phyloP scores from a whole-genome alignment of 2,329 filamentous ascomycete species.

The Mariannaea elegans region DNA sequence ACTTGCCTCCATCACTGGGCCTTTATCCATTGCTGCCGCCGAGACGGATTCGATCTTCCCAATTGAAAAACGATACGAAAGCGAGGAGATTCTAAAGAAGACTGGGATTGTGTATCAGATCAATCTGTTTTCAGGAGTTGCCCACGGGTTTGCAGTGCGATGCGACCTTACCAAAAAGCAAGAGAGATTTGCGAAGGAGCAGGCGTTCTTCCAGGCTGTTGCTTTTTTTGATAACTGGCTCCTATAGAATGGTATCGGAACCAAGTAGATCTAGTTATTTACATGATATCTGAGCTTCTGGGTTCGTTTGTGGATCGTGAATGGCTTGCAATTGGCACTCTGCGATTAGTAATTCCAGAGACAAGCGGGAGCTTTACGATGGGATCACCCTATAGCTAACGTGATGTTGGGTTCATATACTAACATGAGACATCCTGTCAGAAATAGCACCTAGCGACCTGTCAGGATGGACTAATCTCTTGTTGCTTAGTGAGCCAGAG shows the following conservation, averaged over 20 bases:
- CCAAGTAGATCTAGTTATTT: too few relatives aligned
- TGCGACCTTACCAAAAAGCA: slow-evolving; percentile 64
- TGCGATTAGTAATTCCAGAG: too few relatives aligned
- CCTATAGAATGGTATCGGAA: background rate
- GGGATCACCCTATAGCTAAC: too few relatives aligned
- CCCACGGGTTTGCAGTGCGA: slow-evolving; percentile 80
- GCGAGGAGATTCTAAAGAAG: slow-evolving; percentile 67
- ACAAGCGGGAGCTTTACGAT: too few relatives aligned
- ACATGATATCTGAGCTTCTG: too few relatives aligned
- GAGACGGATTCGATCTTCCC: slow-evolving; percentile 74
- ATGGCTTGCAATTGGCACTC: too few relatives aligned
- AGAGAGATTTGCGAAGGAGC: slow-evolving; percentile 78
- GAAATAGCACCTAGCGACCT: too few relatives aligned
- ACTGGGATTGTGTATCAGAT: slow-evolving; percentile 75
- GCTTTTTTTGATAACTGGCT: slow-evolving; percentile 67
- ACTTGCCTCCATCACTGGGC: slow-evolving; percentile 69
- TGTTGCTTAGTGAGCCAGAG: too few relatives aligned
- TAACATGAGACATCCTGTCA: too few relatives aligned
- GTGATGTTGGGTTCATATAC: too few relatives aligned
- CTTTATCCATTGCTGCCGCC: slow-evolving; percentile 72
- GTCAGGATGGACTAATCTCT: too few relatives aligned
- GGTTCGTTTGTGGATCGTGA: too few relatives aligned
- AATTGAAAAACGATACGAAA: slow-evolving; percentile 68
- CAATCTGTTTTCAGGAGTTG: slow-evolving; percentile 75
- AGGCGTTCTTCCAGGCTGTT: slow-evolving; percentile 81